phyloP scores from a whole-genome alignment of 2,329 filamentous ascomycete species.

The Phialocephala sp. region DNA sequence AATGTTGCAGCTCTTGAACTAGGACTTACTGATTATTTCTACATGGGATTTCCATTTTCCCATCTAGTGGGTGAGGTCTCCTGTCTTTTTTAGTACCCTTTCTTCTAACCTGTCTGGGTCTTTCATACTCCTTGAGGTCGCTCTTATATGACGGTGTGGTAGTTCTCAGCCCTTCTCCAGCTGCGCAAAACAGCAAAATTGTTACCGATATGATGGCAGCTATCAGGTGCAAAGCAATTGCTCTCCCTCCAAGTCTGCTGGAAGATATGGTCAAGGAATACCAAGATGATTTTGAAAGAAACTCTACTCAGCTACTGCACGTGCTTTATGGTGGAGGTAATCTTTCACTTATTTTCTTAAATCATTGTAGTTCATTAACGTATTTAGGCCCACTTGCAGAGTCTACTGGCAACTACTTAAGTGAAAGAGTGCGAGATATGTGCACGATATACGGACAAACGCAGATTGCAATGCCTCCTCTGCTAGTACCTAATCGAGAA shows the following conservation, averaged over 20 bases:
- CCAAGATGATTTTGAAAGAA: background rate
- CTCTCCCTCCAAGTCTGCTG: slow-evolving; percentile 2
- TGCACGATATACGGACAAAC: slow-evolving; percentile 2
- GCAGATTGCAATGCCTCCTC: background rate
- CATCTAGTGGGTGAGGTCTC: background rate
- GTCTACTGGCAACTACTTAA: background rate
- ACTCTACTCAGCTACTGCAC: background rate
- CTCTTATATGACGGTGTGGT: background rate
- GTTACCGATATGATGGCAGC: background rate
- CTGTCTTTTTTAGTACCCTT: background rate
- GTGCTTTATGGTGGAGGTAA: slow-evolving; percentile 1
- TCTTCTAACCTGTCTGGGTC: background rate
- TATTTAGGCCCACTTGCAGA: background rate
- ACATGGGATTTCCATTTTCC: slow-evolving; percentile 4
- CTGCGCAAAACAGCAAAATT: slow-evolving; percentile 2
- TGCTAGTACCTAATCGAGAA: background rate
- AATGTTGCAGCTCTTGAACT: background rate
- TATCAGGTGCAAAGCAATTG: background rate
- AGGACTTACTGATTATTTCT: background rate
- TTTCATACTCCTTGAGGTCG: background rate
- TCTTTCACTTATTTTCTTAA: too few relatives aligned
- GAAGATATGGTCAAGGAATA: background rate
- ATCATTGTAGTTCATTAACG: background rate
- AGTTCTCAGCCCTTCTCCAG: background rate
- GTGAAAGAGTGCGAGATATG: background rate